A percentile compares a stretch with the other conserved stretches of the same genome.
These are phyloP conservation scores for Paecilomyces variotii DNA, from an alignment of 2,329 filamentous ascomycete genomes.

Conservation along the genomic window DNA sequence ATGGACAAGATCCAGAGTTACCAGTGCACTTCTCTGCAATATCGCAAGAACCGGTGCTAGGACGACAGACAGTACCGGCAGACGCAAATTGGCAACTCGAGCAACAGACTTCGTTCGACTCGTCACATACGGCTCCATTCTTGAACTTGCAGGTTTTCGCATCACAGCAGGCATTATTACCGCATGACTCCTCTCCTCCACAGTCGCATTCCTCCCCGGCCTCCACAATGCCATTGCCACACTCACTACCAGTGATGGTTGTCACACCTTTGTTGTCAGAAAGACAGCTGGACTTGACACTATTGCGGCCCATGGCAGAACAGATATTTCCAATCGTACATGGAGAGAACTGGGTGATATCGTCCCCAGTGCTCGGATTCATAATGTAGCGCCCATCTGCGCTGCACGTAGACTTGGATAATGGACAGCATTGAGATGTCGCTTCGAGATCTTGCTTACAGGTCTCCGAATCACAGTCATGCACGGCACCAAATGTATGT, in stretches of 20 bases:
- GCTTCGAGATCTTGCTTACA: conserved; percentile 58
- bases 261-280: conserved; percentile 77
- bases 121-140: conserved; percentile 63
- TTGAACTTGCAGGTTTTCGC: conserved; percentile 80
- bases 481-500: conserved; percentile 91
- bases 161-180: conserved; percentile 73
- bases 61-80: conserved; percentile 67
- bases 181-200: conserved; percentile 66
- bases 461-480: conserved; percentile 70
- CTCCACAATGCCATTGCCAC: conserved; percentile 96
- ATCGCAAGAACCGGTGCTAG: conserved; percentile 74
- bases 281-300: conserved; percentile 68
- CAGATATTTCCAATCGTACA: conserved; percentile 94
- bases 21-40: conserved; percentile 78
- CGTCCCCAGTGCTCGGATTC: conserved; percentile 76
- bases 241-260: conserved; percentile 75
- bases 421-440: conserved; percentile 70
- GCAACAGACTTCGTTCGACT: conserved; percentile 43
- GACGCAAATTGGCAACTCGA: conserved; percentile 37
- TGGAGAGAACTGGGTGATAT: conserved; percentile 72
- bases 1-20: conserved; percentile 62
- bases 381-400: conserved; percentile 80
- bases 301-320: conserved; percentile 68
- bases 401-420: conserved; percentile 60
- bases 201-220: conserved; percentile 93